A percentile compares a stretch with the other conserved stretches of the same genome.
These are phyloP conservation scores for Cladosporium sp. DNA, from an alignment of 2,329 filamentous ascomycete genomes.

Conservation along the genomic window DNA sequence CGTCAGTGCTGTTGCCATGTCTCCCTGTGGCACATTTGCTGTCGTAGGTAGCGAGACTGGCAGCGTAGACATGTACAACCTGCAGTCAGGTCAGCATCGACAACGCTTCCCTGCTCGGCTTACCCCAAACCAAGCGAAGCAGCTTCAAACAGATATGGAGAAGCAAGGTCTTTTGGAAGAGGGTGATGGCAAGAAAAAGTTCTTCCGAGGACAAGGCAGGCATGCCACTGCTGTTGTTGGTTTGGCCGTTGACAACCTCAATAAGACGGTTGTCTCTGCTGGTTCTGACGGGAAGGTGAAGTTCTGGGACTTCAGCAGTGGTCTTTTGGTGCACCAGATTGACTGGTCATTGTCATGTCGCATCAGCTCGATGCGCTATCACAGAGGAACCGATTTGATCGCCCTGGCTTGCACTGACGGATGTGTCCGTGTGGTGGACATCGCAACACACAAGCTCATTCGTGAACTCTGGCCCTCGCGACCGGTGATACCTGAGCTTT, in stretches of 20 bases:
- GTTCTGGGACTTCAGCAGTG: constrained; percentile 94
- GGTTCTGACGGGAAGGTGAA: constrained; percentile 88
- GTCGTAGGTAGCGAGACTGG: constrained; percentile 79
- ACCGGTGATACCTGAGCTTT: constrained; percentile 19
- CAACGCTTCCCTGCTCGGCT: constrained; percentile 78
- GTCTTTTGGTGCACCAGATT: constrained; percentile 70
- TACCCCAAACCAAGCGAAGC: constrained; percentile 70
- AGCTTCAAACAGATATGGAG: constrained; percentile 57
- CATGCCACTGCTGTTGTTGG: constrained; percentile 82
- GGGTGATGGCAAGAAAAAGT: constrained; percentile 37
- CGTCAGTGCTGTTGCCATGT: constrained; percentile 79
- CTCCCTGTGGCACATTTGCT: constrained; percentile 88
- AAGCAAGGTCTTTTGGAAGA: constrained; percentile 33
- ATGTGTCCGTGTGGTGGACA: constrained; percentile 81
- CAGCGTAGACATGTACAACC: constrained; percentile 88
- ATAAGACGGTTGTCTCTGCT: constrained; percentile 78
- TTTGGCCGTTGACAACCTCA: constrained; percentile 80
- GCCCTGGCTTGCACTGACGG: constrained; percentile 85
- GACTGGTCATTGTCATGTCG: constrained; percentile 74
- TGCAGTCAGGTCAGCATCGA: constrained; percentile 85
- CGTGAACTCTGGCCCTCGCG: constrained; percentile 82
- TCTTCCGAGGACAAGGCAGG: constrained; percentile 54
- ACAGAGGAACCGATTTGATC: constrained; percentile 74
- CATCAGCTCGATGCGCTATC: constrained; percentile 72
- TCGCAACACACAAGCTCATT: constrained; percentile 83